Base-by-base conservation (phyloP, 2,329 filamentous ascomycete genomes). In the Penicillium hesseltinei region DNA sequence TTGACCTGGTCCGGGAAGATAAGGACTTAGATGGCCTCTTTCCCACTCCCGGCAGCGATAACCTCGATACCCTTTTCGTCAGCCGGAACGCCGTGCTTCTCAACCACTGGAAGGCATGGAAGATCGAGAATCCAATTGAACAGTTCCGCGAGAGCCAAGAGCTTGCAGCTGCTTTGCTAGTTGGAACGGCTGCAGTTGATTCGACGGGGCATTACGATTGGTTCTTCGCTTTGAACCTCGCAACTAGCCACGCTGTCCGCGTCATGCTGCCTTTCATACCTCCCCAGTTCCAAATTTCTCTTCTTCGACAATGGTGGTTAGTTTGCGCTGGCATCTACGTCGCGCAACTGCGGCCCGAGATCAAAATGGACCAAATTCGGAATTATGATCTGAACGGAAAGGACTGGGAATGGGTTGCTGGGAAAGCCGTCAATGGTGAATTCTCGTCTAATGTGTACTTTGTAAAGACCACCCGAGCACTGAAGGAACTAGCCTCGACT, bases 51-150 rank as follows among this genome's bases (percentile, higher is more conserved):
- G 85, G 84, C 1, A 75, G 79, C 48, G 78, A 82, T 36, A 90
- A 94, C 66, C 79, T 95, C 51, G 80, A 85, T 5, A 75, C 77
- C 2, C 78, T 97, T 8, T 88, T 97, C 60, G 75, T 83, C 36
- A 78, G 88, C 58, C 83, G 88, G 51, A 88, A 93, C 68, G 80
- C 82, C 15, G 81, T 87, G 0, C 78, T 96, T 17, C 75, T 97
- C 45, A 88, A 95, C 65, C 91, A 97, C 77, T 97, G 92, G 91
- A 94, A 95, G 64, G 87, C 89, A 3, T 97, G 92, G 92, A 79
- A 82, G 10, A 80, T 95, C 23, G 76, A 81, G 9, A 81, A 92
- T 59, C 88, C 90, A 0, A 80, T 81, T n/a, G 81, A 83, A 62
- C 88, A 92, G 67, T 95, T 97, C 69, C 82, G 85, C 57, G 82